These are phyloP conservation scores for Mimosa pudica DNA, from an alignment of 306 rosid genomes.

Conservation along the genomic window DNA sequence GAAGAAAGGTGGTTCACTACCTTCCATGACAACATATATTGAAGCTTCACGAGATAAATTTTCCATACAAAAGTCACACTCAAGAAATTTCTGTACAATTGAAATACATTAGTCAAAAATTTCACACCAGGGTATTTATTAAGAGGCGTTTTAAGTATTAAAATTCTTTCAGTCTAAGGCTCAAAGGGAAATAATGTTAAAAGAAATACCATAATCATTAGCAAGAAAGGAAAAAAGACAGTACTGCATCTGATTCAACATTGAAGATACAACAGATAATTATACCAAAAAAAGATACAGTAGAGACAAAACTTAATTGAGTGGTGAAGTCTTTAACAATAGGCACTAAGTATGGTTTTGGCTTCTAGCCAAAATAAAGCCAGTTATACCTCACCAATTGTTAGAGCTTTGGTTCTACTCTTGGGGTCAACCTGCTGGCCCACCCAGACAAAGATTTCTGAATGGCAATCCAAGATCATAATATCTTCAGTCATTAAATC, in stretches of 20 bases:
- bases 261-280: background rate
- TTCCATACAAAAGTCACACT: slow-evolving; percentile 83
- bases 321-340: slow-evolving; percentile 15
- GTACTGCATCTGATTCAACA: slow-evolving; percentile 20
- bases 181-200: slow-evolving; percentile 26
- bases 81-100: slow-evolving; percentile 79
- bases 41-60: slow-evolving; percentile 73
- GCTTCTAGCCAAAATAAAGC: slow-evolving; percentile 41
- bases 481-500: slow-evolving; percentile 99
- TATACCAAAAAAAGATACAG: too few relatives aligned
- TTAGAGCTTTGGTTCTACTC: slow-evolving; percentile 65
- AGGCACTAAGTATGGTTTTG: slow-evolving; percentile 19
- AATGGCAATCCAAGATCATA: slow-evolving; percentile 78
- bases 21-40: slow-evolving; percentile 78
- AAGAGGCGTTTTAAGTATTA: too few relatives aligned
- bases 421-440: slow-evolving; percentile 84
- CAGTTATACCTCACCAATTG: slow-evolving; percentile 87
- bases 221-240: background rate
- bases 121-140: too few relatives aligned
- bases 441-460: slow-evolving; percentile 89
- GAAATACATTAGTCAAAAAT: slow-evolving; percentile 22
- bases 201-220: background rate
- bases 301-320: background rate
- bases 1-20: slow-evolving; percentile 94
- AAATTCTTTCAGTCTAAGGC: background rate